Evolutionary conservation across 192 early-diverging fungal species (phyloP).

Genomic region (Coemansia pectinata): DNA sequence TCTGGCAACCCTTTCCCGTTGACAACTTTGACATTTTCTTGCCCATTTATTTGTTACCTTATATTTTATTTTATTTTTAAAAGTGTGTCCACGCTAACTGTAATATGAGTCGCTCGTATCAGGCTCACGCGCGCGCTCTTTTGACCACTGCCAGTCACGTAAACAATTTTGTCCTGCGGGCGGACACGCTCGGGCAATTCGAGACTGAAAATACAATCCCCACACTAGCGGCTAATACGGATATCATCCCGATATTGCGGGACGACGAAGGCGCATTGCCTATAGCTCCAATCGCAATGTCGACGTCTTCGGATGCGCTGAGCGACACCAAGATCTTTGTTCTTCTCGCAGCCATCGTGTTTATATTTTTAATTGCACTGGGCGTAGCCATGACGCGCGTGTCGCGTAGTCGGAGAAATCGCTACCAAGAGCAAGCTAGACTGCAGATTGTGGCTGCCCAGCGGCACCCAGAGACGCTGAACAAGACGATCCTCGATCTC

Average conservation of each 20-base stretch:
- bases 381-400: conserved; percentile 55
- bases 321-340: conserved; percentile 58
- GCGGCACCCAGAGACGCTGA: conserved; percentile 39
- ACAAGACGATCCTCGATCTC: conserved; percentile 51
- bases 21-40: background rate
- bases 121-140: background rate
- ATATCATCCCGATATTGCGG: background rate
- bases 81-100: background rate
- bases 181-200: background rate
- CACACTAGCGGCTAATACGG: background rate
- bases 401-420: conserved; percentile 35
- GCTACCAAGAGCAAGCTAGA: conserved; percentile 19
- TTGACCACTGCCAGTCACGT: background rate
- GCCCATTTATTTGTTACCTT: background rate
- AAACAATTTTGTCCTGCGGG: background rate
- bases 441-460: conserved; percentile 32
- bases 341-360: conserved; percentile 51
- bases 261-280: conserved; percentile 13
- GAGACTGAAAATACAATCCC: background rate
- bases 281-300: conserved; percentile 9
- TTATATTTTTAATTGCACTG: conserved; percentile 51
- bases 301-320: conserved; percentile 35
- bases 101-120: background rate
- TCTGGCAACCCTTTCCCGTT: background rate
- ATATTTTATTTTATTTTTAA: background rate